Evolutionary conservation across 2,329 filamentous ascomycete species (phyloP).

Genomic region (Paecilomyces fulvus): DNA sequence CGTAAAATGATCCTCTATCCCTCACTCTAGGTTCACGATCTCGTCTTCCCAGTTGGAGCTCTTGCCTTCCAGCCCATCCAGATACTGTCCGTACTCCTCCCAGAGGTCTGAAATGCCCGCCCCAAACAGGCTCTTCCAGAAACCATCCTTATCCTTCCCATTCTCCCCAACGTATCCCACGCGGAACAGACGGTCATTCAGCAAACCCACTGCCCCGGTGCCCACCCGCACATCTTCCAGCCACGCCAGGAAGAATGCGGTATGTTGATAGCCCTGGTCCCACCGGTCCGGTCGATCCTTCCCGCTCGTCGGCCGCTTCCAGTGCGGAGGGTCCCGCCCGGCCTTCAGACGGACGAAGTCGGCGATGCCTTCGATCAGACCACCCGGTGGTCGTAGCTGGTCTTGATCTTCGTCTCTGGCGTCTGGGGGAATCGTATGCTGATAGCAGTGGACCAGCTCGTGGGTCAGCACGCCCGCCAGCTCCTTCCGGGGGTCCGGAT

Average conservation of each 20-base stretch:
- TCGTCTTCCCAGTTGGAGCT: conserved; percentile 17
- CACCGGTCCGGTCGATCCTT: conserved; percentile 54
- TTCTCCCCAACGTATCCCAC: conserved; percentile 27
- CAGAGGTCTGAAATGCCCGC: conserved; percentile 61
- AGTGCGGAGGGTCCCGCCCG: conserved; percentile 70
- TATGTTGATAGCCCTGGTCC: conserved; percentile 85
- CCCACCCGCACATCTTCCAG: conserved; percentile 64
- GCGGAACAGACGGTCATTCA: conserved; percentile 31
- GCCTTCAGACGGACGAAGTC: conserved; percentile 82
- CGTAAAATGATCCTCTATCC: background rate
- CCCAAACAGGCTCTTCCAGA: conserved; percentile 50
- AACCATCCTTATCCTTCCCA: conserved; percentile 9
- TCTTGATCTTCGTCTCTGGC: conserved; percentile 2
- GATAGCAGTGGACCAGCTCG: conserved; percentile 92
- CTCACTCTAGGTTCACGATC: conserved; percentile 14
- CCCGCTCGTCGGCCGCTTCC: conserved; percentile 49
- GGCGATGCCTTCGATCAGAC: conserved; percentile 82
- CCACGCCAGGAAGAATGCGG: conserved; percentile 84
- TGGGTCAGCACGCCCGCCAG: conserved; percentile 79
- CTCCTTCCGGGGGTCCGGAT: conserved; percentile 43
- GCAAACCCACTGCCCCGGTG: conserved; percentile 55
- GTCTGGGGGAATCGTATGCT: conserved; percentile 58
- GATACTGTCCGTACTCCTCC: conserved; percentile 56
- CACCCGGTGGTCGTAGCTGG: conserved; percentile 47
- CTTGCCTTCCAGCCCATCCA: conserved; percentile 27